Percentiles rank a stretch among this genome's conserved stretches.
These are phyloP conservation scores for Scedosporium apiospermum DNA, from an alignment of 2,329 filamentous ascomycete genomes.

Conservation along the genomic window DNA sequence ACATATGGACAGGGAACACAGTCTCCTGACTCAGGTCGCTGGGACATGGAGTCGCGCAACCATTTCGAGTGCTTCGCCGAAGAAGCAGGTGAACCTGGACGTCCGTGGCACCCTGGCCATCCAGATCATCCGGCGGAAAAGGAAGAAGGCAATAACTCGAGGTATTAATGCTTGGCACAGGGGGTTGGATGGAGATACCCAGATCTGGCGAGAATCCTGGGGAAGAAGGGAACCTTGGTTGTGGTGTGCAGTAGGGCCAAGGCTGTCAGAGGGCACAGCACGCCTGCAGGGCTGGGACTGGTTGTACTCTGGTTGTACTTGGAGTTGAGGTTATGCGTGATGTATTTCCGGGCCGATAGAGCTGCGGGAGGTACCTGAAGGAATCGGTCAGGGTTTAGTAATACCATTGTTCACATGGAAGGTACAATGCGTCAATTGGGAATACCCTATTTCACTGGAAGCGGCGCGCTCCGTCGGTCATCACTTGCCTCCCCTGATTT, in stretches of 20 bases:
- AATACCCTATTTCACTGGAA: too few species aligned
- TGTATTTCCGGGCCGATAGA: neutral
- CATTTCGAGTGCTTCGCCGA: too few species aligned
- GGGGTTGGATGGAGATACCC: neutral
- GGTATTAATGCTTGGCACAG: neutral
- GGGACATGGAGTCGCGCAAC: too few species aligned
- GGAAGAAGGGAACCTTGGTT: neutral
- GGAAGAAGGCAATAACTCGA: neutral
- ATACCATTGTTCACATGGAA: neutral
- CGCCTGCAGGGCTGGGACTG: neutral
- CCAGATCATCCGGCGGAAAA: neutral
- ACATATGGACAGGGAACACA: neutral
- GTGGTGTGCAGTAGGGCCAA: neutral
- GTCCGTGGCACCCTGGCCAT: neutral
- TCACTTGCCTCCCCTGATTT: too few species aligned
- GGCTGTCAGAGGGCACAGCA: neutral
- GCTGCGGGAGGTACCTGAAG: neutral
- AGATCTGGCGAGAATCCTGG: neutral
- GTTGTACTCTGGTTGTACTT: too few species aligned
- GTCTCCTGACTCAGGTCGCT: too few species aligned
- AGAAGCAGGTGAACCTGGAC: neutral
- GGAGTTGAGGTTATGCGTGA: neutral
- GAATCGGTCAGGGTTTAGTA: neutral
- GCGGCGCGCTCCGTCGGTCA: too few species aligned
- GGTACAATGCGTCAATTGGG: too few species aligned